phyloP scores from a whole-genome alignment of 2,329 filamentous ascomycete species.

The Fusarium gaditjirri region DNA sequence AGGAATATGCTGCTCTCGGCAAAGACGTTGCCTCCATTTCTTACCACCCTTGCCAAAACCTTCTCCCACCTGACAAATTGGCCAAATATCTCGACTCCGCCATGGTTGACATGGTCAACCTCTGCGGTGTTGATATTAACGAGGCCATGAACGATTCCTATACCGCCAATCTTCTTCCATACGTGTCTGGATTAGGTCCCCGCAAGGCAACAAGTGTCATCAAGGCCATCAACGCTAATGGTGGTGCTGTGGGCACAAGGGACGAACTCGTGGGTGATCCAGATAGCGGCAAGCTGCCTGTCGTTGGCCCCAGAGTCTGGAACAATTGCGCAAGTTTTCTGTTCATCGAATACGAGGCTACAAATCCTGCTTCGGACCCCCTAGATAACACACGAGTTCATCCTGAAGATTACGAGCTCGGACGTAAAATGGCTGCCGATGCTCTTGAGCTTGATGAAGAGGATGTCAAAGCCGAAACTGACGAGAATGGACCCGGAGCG shows the following conservation, averaged over 20 bases:
- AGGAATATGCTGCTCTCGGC: slow-evolving; percentile 93
- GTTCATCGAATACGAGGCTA: slow-evolving; percentile 87
- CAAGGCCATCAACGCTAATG: slow-evolving; percentile 89
- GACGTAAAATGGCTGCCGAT: slow-evolving; percentile 97
- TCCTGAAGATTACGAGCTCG: slow-evolving; percentile 97
- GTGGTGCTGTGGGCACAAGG: slow-evolving; percentile 83
- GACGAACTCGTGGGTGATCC: slow-evolving; percentile 91
- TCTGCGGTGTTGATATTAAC: slow-evolving; percentile 95
- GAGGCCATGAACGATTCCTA: slow-evolving; percentile 85
- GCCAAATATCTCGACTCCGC: slow-evolving; percentile 90
- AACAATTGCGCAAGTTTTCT: slow-evolving; percentile 97
- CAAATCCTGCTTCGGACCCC: slow-evolving; percentile 85
- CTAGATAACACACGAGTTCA: slow-evolving; percentile 97
- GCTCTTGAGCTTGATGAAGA: slow-evolving; percentile 96
- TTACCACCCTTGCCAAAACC: slow-evolving; percentile 90
- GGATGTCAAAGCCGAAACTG: slow-evolving; percentile 93
- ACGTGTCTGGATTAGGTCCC: slow-evolving; percentile 89
- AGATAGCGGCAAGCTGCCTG: slow-evolving; percentile 78
- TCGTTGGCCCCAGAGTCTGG: slow-evolving; percentile 91
- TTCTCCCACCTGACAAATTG: slow-evolving; percentile 88
- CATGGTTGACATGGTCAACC: slow-evolving; percentile 98
- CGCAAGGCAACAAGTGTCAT: slow-evolving; percentile 82
- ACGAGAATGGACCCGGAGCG: slow-evolving; percentile 88
- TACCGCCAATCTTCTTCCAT: slow-evolving; percentile 88
- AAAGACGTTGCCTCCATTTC: slow-evolving; percentile 87